Evolutionary conservation across 2,329 filamentous ascomycete genomes (phyloP), one percentile per base, ranked within the genome.

Genomic region (Catunica adiposa): DNA sequence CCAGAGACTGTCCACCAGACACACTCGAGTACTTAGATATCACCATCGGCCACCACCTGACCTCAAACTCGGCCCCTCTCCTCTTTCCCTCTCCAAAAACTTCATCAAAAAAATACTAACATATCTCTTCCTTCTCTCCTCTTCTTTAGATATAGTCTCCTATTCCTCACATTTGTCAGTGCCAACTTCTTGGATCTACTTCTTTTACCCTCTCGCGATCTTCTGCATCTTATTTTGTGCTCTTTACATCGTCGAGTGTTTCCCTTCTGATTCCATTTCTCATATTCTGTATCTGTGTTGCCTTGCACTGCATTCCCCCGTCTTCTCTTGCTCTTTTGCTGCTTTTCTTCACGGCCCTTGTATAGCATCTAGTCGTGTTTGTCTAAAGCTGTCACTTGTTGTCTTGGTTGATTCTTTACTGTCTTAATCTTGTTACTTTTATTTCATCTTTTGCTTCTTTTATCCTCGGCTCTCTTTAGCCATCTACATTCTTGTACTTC

Each of bases 51-150:
- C 34, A 42, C 48, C 17, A 46, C 48, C 54, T 29, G 37, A 51
- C 44, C 51, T 51, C 47, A 25, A 34, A 34, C 34, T 31, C 23
- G 8, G 23, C 11, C 44, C 44, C 22, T 20, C 44, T 52, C 48
- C 51, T 55, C 37, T 51, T 44, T 48, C 52, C 31, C 47, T 44
- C 31, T 51, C 44, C 22, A 48, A 48, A 48, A 48, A 48, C 20
- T 7, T 48, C 8, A 48, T n/a, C 11, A 25, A 48, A 25, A 25
- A 48, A 48, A 44, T 44, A 44, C 40, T 44, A 44, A 44, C 11
- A 44, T 17, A 44, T 17, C 15, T 22, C 40, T 22, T 44, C 20
- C 40, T 22, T 22, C 20, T 44, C 22, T 5, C 23, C 44, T 50
- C 48, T 51, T 54, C 29, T 17, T 11, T 29, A 20, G 23, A 48